A percentile compares a stretch with the other conserved stretches of the same genome.
Evolutionary conservation across 345 rosid species (phyloP).

Genomic region (Noccaea bulbosa): DNA sequence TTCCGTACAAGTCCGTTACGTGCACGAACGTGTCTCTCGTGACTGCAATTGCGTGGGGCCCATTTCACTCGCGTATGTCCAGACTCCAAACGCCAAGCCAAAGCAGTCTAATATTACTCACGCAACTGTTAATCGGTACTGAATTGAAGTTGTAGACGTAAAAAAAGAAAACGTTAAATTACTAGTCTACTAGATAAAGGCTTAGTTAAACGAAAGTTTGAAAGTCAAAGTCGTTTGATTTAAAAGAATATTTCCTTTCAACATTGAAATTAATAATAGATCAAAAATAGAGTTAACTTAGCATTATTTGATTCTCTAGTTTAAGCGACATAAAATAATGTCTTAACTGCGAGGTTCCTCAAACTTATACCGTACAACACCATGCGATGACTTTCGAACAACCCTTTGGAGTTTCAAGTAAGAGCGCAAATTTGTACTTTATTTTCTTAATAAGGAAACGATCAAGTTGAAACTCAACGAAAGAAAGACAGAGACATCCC

Average conservation of each 20-base stretch:
- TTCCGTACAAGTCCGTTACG: slow-evolving; percentile 38
- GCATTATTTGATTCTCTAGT: background rate
- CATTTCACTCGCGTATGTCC: slow-evolving; percentile 6
- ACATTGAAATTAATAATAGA: background rate
- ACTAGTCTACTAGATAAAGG: background rate
- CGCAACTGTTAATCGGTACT: background rate
- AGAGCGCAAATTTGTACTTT: background rate
- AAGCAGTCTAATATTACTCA: background rate
- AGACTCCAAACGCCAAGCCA: background rate
- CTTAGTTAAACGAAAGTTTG: background rate
- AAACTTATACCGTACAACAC: slow-evolving; percentile 2
- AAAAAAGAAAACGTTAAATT: background rate
- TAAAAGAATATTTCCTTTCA: background rate
- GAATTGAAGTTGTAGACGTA: background rate
- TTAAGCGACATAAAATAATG: background rate
- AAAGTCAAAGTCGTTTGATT: background rate
- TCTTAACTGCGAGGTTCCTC: slow-evolving; percentile 6
- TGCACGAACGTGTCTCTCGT: slow-evolving; percentile 30
- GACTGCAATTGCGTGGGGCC: slow-evolving; percentile 10
- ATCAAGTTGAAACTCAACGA: slow-evolving; percentile 20
- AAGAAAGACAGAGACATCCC: slow-evolving; percentile 19
- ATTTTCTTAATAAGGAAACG: background rate
- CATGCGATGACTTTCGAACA: slow-evolving; percentile 23
- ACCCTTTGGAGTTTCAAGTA: slow-evolving; percentile 26
- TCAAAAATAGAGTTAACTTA: slow-evolving; percentile 8